Evolutionary conservation across 768 basidiomycete genomes (phyloP).

Genomic region (Hemileccinum rubropunctum): DNA sequence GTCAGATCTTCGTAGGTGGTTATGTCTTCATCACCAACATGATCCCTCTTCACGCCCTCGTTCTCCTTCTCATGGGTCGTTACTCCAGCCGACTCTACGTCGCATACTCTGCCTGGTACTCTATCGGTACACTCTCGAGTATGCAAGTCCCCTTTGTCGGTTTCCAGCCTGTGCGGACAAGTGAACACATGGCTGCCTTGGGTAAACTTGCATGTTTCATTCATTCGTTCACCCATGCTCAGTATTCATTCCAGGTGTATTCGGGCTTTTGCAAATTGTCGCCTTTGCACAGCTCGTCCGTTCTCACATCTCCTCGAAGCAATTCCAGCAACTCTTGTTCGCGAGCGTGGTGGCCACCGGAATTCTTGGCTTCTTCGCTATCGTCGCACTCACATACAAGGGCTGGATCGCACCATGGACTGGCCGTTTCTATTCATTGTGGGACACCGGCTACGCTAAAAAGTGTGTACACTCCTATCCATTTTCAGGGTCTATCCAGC

Average conservation of each 20-base stretch:
- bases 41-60: constrained; percentile 96
- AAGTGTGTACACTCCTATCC: constrained; percentile 52
- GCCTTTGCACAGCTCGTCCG: constrained; percentile 90
- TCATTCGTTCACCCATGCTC: background rate
- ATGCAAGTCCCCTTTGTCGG: constrained; percentile 99
- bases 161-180: constrained; percentile 96
- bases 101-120: constrained; percentile 97
- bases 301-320: constrained; percentile 85
- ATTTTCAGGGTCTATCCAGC: background rate
- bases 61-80: constrained; percentile 93
- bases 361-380: constrained; percentile 64
- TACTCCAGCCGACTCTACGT: constrained; percentile 91
- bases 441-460: constrained; percentile 99
- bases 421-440: constrained; percentile 98
- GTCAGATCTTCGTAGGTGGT: constrained; percentile 55
- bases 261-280: constrained; percentile 93
- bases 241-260: constrained; percentile 63
- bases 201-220: constrained; percentile 43
- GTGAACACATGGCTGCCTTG: constrained; percentile 98
- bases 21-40: constrained; percentile 99
- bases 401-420: constrained; percentile 99
- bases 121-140: constrained; percentile 92
- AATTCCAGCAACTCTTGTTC: constrained; percentile 83
- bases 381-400: constrained; percentile 82
- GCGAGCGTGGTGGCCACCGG: constrained; percentile 67